Evolutionary conservation across 345 rosid genomes (phyloP).

Genomic region (Jatropha curcas): DNA sequence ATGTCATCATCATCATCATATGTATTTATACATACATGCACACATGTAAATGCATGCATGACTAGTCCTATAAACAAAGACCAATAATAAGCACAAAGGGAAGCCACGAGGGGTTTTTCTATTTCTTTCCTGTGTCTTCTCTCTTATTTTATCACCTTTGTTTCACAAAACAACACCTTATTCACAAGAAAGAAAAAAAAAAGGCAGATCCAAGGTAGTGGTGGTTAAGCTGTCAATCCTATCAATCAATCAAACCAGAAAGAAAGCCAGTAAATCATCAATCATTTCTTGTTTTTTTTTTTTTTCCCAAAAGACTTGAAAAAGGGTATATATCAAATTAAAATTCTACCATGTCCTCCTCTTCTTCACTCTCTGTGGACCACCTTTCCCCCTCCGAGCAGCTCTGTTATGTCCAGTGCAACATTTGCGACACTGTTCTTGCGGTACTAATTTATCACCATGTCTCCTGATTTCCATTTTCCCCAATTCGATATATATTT

Average conservation of each 20-base stretch:
- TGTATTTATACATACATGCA: slow-evolving; percentile 6
- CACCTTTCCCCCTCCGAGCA: slow-evolving; percentile 64
- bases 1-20: too few species aligned
- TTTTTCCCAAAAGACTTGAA: slow-evolving; percentile 29
- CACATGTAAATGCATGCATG: too few species aligned
- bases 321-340: slow-evolving; percentile 16
- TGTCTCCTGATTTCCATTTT: too few species aligned
- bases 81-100: slow-evolving; percentile 25
- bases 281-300: slow-evolving; percentile 27
- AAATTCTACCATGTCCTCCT: slow-evolving; percentile 35
- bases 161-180: slow-evolving; percentile 27
- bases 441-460: slow-evolving; percentile 47
- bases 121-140: slow-evolving; percentile 2
- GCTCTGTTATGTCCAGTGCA: slow-evolving; percentile 98
- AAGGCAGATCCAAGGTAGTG: slow-evolving; percentile 51
- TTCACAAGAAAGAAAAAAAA: slow-evolving; percentile 3
- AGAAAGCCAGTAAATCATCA: slow-evolving; percentile 21
- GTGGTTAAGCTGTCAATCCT: slow-evolving; percentile 58
- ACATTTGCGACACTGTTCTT: slow-evolving; percentile 89
- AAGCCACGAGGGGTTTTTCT: too few species aligned
- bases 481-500: too few species aligned
- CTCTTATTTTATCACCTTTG: slow-evolving; percentile 33
- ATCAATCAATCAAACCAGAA: slow-evolving; percentile 34
- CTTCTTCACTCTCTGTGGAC: slow-evolving; percentile 39
- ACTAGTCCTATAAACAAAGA: slow-evolving; percentile 19